Percentiles rank a stretch among this genome's conserved stretches.
phyloP scores from a whole-genome alignment of 805 yeast species.

The Lachancea nothofagi region DNA sequence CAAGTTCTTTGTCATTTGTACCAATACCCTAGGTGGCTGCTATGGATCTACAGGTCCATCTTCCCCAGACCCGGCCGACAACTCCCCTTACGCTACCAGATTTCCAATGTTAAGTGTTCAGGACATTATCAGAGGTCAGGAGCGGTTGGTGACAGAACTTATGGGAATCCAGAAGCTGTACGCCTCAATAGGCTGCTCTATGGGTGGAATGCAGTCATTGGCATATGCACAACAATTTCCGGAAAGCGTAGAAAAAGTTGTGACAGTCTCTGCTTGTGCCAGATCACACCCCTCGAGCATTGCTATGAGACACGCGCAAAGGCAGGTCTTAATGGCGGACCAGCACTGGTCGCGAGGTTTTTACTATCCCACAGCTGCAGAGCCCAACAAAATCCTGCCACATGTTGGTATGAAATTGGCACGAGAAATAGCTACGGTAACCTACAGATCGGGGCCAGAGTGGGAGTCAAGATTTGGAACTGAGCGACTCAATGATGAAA shows the following conservation, averaged over 20 bases:
- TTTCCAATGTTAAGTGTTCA: conserved; percentile 82
- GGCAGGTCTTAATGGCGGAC: conserved; percentile 91
- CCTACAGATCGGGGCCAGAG: conserved; percentile 93
- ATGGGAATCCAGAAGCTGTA: conserved; percentile 59
- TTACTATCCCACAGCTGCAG: conserved; percentile 50
- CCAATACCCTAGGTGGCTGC: conserved; percentile 91
- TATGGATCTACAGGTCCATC: conserved; percentile 95
- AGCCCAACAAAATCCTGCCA: conserved; percentile 58
- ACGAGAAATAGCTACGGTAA: conserved; percentile 88
- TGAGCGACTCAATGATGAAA: conserved; percentile 72
- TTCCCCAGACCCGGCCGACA: conserved; percentile 64
- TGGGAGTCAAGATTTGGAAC: conserved; percentile 94
- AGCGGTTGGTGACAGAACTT: conserved; percentile 54
- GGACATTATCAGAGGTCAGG: conserved; percentile 90
- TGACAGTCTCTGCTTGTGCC: conserved; percentile 88
- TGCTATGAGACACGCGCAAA: conserved; percentile 87
- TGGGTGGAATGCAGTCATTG: conserved; percentile 98
- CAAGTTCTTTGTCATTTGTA: conserved; percentile 77
- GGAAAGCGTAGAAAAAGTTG: conserved; percentile 62
- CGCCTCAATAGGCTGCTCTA: conserved; percentile 84
- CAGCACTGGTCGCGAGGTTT: conserved; percentile 92
- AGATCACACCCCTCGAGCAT: conserved; percentile 91
- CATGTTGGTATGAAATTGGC: conserved; percentile 94
- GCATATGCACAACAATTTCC: conserved; percentile 85
- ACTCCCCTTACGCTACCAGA: conserved; percentile 68